Conservation (phyloP, 768 basidiomycete genomes). For the Multifurca ochricompacta region DNA sequence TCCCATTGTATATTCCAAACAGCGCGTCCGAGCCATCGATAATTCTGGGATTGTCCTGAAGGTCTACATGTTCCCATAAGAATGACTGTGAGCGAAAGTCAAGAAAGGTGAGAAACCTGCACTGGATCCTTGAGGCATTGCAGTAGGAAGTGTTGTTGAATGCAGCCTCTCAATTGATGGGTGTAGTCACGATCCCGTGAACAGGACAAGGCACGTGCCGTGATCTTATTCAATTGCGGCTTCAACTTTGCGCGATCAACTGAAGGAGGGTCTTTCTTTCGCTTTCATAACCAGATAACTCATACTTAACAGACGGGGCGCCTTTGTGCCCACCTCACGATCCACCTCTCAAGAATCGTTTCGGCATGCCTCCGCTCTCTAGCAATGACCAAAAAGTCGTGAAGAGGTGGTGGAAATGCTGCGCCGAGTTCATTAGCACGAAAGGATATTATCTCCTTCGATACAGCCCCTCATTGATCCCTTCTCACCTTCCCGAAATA, state of each 20-base stretch:
- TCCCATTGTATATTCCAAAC: not conserved
- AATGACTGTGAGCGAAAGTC: not conserved
- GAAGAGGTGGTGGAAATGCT: constrained; percentile 1
- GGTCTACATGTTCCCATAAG: not conserved
- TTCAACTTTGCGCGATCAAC: no score
- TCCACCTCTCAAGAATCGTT: not conserved
- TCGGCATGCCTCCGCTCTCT: not conserved
- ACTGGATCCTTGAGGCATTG: not conserved
- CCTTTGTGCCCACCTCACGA: no score
- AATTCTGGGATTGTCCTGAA: not conserved
- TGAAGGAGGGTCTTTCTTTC: no score
- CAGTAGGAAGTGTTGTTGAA: not conserved
- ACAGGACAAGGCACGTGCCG: no score
- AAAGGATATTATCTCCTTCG: not conserved
- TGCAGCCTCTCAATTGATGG: no score
- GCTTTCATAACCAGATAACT: no score
- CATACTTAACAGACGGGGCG: no score
- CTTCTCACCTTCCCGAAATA: not conserved
- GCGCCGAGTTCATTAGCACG: not conserved
- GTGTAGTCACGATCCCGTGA: no score
- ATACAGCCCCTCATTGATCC: not conserved
- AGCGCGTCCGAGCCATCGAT: not conserved
- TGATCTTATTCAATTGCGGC: no score
- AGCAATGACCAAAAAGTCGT: not conserved
- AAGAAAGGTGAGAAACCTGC: not conserved